Evolutionary conservation across 2,329 filamentous ascomycete genomes (phyloP), one percentile per base, ranked within the genome.

Genomic region (Dactylellina cionopaga): DNA sequence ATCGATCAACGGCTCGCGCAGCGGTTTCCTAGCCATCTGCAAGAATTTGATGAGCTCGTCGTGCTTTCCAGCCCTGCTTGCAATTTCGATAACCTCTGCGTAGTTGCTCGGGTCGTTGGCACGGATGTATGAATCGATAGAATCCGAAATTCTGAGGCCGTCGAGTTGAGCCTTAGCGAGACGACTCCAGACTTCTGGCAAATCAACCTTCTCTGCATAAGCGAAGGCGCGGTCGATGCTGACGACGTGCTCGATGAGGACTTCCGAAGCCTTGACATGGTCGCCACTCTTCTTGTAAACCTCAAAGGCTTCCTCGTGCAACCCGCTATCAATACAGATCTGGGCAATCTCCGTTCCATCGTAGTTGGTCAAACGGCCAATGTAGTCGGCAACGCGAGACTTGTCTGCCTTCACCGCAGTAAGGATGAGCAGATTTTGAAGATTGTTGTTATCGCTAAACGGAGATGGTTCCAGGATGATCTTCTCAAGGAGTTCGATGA

Each of bases 391-490:
- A 65, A 99, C 89, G 77, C 92, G 91, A 55, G 89, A 87, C 84
- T 97, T 96, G 81, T 99, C 96, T 10, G 95, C 93, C 84, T 97
- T 97, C 77, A 92, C 92, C 44, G 96, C 95, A 24, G 95, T 99
- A 78, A 98, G 89, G 85, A 99, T 92, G 74, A 99, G 87, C 71
- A 99, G 83, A 81, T 99, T 99, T 82, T 99, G 96, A 66, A 99
- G 85, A 80, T 92, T 97, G 78, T 92, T 88, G 81, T 99, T 99
- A 82, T 99, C 96, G 78, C 92, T 97, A 85, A 99, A 99, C 3
- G 92, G 92, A 3, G 94, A 96, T n/a, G 95, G 96, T 84, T 99
- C 95, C n/a, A 99, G 84, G 29, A 99, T 94, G 76, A 99, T 99
- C 88, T 98, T 99, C 85, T 99, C 96, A 15, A 99, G 86, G 35